These are phyloP conservation scores for Gossypioides kirkii DNA, from an alignment of 345 rosid genomes.

Conservation along the genomic window DNA sequence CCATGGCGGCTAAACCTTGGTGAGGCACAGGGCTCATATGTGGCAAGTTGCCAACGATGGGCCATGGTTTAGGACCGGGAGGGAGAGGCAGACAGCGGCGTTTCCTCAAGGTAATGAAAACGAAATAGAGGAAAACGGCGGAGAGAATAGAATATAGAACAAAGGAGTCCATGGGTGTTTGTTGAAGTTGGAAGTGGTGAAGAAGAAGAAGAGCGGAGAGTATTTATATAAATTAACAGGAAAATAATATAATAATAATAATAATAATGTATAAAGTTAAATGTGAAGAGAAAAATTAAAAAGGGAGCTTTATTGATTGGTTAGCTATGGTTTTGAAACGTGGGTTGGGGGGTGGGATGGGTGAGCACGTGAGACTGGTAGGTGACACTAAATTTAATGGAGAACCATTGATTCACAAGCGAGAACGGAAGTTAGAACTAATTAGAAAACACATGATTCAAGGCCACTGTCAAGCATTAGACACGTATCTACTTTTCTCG, in stretches of 20 bases:
- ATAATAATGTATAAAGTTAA: not conserved
- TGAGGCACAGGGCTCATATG: conserved; percentile 79
- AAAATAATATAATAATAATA: not conserved
- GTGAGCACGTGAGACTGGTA: not conserved
- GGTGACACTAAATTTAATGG: not conserved
- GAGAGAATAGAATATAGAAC: conserved; percentile 11
- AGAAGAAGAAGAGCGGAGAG: not conserved
- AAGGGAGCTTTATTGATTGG: not conserved
- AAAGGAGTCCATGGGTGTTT: not conserved
- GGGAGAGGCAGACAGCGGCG: conserved; percentile 44
- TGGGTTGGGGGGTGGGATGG: not conserved
- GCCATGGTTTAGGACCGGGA: conserved; percentile 93
- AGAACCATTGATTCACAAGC: not conserved
- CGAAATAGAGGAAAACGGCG: conserved; percentile 23
- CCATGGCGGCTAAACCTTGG: conserved; percentile 55
- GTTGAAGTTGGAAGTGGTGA: not conserved
- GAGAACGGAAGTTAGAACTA: not conserved
- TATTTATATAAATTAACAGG: not conserved
- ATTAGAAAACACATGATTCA: too few relatives aligned
- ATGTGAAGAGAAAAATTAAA: too few relatives aligned
- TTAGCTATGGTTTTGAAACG: not conserved
- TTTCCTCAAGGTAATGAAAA: conserved; percentile 20
- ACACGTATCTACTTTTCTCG: not conserved
- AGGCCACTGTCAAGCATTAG: not conserved
- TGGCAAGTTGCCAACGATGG: conserved; percentile 77